A percentile compares a stretch with the other conserved stretches of the same genome.
These are phyloP conservation scores for Ophiognomonia clavigignenti-juglandacearum DNA, from an alignment of 2,329 filamentous ascomycete genomes.

Conservation along the genomic window DNA sequence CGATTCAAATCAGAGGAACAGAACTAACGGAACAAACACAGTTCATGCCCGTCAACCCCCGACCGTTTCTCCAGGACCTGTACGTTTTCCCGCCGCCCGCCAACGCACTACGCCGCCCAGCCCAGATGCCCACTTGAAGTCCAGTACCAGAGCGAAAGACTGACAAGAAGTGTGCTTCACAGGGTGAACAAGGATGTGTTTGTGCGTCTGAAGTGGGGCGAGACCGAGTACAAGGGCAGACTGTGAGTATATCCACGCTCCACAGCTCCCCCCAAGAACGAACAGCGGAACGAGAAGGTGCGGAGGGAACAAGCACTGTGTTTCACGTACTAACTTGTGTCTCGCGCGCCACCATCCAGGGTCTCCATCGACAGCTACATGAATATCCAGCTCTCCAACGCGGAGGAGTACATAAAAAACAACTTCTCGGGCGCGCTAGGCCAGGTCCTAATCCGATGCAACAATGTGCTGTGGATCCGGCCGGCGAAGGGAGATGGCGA, in stretches of 20 bases:
- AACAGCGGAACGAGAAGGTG: background rate
- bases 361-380: slow-evolving; percentile 95
- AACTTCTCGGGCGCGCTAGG: slow-evolving; percentile 81
- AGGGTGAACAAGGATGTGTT: slow-evolving; percentile 87
- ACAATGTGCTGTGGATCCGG: slow-evolving; percentile 94
- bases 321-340: too few relatives aligned
- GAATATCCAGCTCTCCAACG: slow-evolving; percentile 90
- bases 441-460: slow-evolving; percentile 84
- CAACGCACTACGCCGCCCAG: slow-evolving; percentile 50
- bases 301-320: too few relatives aligned
- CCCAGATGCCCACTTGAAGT: slow-evolving; percentile 5
- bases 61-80: slow-evolving; percentile 92
- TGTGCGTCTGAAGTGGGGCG: slow-evolving; percentile 94
- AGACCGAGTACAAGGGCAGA: slow-evolving; percentile 93
- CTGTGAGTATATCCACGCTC: slow-evolving; percentile 41
- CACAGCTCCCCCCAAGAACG: background rate
- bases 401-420: slow-evolving; percentile 87
- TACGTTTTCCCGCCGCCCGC: slow-evolving; percentile 44
- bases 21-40: slow-evolving; percentile 23
- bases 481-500: slow-evolving; percentile 46
- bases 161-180: slow-evolving; percentile 12
- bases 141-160: background rate
- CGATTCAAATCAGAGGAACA: background rate
- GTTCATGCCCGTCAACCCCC: slow-evolving; percentile 94
- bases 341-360: slow-evolving; percentile 5